phyloP scores from a whole-genome alignment of 2,329 filamentous ascomycete species.

The Leptographium wingfieldii region DNA sequence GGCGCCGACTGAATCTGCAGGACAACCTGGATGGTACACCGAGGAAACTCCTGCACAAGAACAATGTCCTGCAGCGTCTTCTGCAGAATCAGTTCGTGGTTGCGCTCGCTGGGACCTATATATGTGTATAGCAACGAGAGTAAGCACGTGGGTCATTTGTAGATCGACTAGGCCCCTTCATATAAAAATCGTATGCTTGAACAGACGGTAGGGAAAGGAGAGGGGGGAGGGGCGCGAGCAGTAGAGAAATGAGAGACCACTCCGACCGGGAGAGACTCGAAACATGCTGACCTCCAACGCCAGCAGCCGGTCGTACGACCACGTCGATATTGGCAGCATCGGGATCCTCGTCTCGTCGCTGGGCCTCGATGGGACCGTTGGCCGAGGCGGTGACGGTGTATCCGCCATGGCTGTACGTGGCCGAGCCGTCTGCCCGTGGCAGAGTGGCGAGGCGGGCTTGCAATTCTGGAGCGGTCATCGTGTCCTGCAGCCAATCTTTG shows the following conservation, averaged over 20 bases:
- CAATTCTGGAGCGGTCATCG: constrained; percentile 35
- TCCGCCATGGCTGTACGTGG: constrained; percentile 60
- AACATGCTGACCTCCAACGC: constrained; percentile 56
- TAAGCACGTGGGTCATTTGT: background rate
- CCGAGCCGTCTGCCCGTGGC: constrained; percentile 65
- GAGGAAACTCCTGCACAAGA: constrained; percentile 61
- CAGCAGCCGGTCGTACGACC: constrained; percentile 72
- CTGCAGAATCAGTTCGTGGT: constrained; percentile 67
- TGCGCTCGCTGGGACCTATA: constrained; percentile 59
- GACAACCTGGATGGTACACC: constrained; percentile 67
- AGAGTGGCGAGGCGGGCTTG: constrained; percentile 45
- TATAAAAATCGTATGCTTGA: constrained; percentile 19
- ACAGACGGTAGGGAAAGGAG: constrained; percentile 12
- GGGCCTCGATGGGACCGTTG: constrained; percentile 86
- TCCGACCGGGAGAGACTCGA: background rate
- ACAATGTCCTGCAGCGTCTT: constrained; percentile 62
- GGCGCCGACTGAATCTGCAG: constrained; percentile 64
- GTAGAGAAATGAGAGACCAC: background rate
- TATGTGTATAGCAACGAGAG: constrained; percentile 20
- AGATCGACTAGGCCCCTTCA: background rate
- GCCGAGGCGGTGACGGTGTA: constrained; percentile 76
- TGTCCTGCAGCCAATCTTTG: background rate
- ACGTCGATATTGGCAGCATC: constrained; percentile 88
- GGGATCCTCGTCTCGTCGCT: constrained; percentile 76
- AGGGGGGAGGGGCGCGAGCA: background rate